These are phyloP conservation scores for Podaxis rugospora DNA, from an alignment of 768 basidiomycete species.

Conservation along the genomic window DNA sequence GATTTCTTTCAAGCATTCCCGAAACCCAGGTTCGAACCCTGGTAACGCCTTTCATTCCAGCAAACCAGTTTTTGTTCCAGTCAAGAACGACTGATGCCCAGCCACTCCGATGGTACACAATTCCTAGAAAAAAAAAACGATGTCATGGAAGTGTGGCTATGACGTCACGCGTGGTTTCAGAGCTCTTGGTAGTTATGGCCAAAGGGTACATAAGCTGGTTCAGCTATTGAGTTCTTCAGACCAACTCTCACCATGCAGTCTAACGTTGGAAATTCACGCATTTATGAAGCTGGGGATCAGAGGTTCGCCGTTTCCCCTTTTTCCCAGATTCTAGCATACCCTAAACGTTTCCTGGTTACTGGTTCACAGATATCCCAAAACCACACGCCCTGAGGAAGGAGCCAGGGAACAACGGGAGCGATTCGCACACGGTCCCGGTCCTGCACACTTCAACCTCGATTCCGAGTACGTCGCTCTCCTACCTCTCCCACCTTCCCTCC, in stretches of 20 bases:
- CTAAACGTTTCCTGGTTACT: background rate
- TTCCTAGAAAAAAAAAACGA: background rate
- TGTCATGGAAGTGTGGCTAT: background rate
- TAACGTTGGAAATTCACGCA: conserved; percentile 43
- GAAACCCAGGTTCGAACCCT: conserved; percentile 19
- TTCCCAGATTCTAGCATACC: background rate
- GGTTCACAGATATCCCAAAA: conserved; percentile 8
- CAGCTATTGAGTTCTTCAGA: background rate
- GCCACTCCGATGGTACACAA: background rate
- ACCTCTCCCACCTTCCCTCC: background rate
- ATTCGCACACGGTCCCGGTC: conserved; percentile 27
- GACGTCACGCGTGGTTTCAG: background rate
- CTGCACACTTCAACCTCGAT: conserved; percentile 36
- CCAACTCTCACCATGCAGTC: conserved; percentile 34
- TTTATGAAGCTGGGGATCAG: conserved; percentile 45
- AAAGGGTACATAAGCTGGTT: background rate
- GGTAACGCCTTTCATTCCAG: conserved; percentile 9
- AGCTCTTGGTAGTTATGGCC: background rate
- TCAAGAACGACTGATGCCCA: background rate
- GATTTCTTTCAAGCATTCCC: conserved; percentile 11
- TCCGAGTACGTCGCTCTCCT: conserved; percentile 26
- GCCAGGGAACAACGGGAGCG: conserved; percentile 16
- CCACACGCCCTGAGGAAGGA: conserved; percentile 12
- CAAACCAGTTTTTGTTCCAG: background rate
- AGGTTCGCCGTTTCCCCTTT: conserved; percentile 24